Base-by-base conservation (phyloP, 2,329 filamentous ascomycete species). In the Didymella arachidicola region DNA sequence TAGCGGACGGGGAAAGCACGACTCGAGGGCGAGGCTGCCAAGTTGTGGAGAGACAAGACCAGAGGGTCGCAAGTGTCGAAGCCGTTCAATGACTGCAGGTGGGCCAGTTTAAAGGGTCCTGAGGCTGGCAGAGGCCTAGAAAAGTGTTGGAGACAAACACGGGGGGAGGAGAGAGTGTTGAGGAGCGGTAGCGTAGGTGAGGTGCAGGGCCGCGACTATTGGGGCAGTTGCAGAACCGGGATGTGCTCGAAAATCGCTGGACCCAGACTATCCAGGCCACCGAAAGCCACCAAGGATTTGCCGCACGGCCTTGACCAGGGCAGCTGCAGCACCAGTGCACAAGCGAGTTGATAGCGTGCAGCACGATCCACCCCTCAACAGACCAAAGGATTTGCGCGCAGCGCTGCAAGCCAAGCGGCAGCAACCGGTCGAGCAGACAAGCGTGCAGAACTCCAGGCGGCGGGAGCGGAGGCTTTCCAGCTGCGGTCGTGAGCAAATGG, bases 111-210 rank as follows among this genome's bases (percentile, higher is more conserved):
- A 71, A 70, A 70, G 72, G 70, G 67, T 62, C 57, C 59, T 67
- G 58, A 71, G 70, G 72, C 74, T 70, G 67, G 71, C 69, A 68
- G 67, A 65, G 73, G 71, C 72, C 71, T 65, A 64, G 67, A 60
- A 59, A 67, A 66, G 59, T 65, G 66, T 60, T 67, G 67, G 67
- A 63, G 67, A 65, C 51, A 52, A 36, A 48, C 30, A 50, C 47
- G 57, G 51, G 50, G 63, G 55, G 55, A 61, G 60, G 58, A 63
- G 53, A 62, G 63, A 67, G 65, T 74, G 72, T 74, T 74, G 73
- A 70, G 73, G 59, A 65, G 64, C 66, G 66, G 68, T 71, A 68
- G 71, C 67, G 70, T 67, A 68, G 60, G 61, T 61, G 61, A 58
- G 62, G 66, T 67, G 68, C 68, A 70, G 71, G 67, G 60, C 62